Base-by-base conservation (phyloP, 2,329 filamentous ascomycete species). In the Phaeosphaeriaceae sp. region DNA sequence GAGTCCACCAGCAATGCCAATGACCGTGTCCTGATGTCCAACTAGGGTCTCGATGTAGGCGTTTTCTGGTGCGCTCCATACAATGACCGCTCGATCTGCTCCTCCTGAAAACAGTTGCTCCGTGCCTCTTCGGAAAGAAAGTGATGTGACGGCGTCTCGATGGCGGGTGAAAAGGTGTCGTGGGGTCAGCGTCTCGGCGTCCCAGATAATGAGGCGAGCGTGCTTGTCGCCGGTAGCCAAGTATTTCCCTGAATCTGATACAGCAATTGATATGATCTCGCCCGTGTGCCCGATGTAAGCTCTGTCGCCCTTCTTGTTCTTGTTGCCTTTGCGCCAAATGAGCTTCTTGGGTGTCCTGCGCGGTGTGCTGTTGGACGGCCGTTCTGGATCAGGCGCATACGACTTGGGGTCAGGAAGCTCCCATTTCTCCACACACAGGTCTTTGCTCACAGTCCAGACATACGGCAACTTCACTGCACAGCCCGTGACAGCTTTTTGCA, bases 21-120 rank as follows among this genome's bases (percentile, higher is more conserved):
- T 84, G 5, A 98, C 91, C 63, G 91, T 86, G 74, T 98, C 94
- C 74, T 97, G 94, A 79, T 99, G 95, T 46, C 95, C 95, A 73
- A 97, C 98, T 0, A 99, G 84, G 0, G 94, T 98, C 78, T 99
- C 95, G 27, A 97, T 87, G 72, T 98, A 99, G 47, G 94, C 92
- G 61, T 97, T 84, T 75, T 96, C 93, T 68, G 97, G 91, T 45
- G 97, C 82, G 66, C 90, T 94, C 92, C 94, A 99, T 31, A 96
- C 90, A 78, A 98, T 98, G 74, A 99, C 90, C 2, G 94, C 97
- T 44, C 95, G 88, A 78, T 99, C 95, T 71, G 90, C 91, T 53
- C 92, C 95, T 57, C 91, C 90, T 3, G 92, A 96, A 80, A 96
- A 99, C 20, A 99, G 82, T 78, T 97, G 93, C 72, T 97, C 96